These are phyloP conservation scores for Monilinia aucupariae DNA, from an alignment of 2,329 filamentous ascomycete genomes.

Conservation along the genomic window DNA sequence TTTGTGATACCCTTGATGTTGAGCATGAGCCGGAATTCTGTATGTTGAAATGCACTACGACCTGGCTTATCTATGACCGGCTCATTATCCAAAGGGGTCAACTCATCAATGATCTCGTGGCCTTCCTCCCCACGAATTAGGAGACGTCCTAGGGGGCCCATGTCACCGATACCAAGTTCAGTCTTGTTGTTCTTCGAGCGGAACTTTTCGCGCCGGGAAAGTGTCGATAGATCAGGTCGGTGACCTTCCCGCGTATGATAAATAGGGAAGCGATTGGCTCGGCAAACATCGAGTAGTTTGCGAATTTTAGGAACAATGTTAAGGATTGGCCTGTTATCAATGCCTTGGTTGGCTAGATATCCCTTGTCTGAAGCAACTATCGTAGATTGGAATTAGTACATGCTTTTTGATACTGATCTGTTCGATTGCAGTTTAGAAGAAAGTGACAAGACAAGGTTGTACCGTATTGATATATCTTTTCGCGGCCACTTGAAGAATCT, in stretches of 20 bases:
- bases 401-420: neutral
- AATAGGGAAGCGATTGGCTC: conserved; percentile 39
- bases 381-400: neutral
- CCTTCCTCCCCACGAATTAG: conserved; percentile 53
- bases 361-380: conserved; percentile 11
- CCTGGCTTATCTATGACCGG: conserved; percentile 37
- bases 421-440: neutral
- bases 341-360: conserved; percentile 46
- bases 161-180: conserved; percentile 46
- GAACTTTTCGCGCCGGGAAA: conserved; percentile 48
- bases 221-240: conserved; percentile 50
- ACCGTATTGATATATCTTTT: neutral
- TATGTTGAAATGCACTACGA: conserved; percentile 38
- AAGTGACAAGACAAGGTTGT: too few relatives aligned
- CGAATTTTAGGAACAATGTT: conserved; percentile 42
- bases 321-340: conserved; percentile 38
- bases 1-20: conserved; percentile 34
- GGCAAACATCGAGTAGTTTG: conserved; percentile 40
- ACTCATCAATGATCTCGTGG: conserved; percentile 49
- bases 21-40: conserved; percentile 35
- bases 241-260: conserved; percentile 50
- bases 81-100: conserved; percentile 30
- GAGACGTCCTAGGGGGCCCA: conserved; percentile 52
- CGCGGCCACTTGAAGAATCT: too few relatives aligned
- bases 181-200: conserved; percentile 48